phyloP scores from a whole-genome alignment of 139 green algal genomes.

The Trebouxia sp. region DNA sequence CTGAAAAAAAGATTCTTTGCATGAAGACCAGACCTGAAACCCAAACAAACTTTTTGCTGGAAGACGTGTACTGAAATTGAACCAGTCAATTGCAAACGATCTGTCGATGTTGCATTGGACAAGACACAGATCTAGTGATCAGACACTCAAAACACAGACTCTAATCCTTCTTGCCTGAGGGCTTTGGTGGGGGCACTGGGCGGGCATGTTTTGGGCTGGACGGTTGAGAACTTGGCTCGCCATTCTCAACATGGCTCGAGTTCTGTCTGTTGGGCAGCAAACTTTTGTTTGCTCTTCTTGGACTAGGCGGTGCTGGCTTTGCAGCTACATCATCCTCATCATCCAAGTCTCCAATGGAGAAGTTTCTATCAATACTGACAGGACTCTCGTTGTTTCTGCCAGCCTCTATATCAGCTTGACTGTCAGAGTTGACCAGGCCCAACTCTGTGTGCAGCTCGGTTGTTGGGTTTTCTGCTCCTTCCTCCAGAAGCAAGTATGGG shows the following conservation, averaged over 20 bases:
- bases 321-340: constrained; percentile 23
- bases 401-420: background rate
- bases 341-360: constrained; percentile 17
- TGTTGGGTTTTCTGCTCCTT: constrained; percentile 23
- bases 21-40: no score
- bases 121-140: no score
- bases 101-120: no score
- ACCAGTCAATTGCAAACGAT: no score
- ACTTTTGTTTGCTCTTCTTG: constrained; percentile 9
- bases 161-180: constrained; percentile 2
- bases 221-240: background rate
- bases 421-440: background rate
- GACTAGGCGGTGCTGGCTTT: constrained; percentile 12
- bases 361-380: constrained; percentile 30
- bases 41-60: no score
- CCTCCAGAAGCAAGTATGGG: constrained; percentile 54
- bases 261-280: constrained; percentile 19
- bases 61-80: no score
- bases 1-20: no score
- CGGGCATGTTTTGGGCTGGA: constrained; percentile 4
- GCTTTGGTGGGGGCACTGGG: background rate
- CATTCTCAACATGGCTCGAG: background rate
- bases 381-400: constrained; percentile 14
- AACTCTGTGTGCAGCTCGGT: background rate
- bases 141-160: constrained; percentile 2